phyloP scores from a whole-genome alignment of 2,329 filamentous ascomycete species.

The Penicillium decumbens region DNA sequence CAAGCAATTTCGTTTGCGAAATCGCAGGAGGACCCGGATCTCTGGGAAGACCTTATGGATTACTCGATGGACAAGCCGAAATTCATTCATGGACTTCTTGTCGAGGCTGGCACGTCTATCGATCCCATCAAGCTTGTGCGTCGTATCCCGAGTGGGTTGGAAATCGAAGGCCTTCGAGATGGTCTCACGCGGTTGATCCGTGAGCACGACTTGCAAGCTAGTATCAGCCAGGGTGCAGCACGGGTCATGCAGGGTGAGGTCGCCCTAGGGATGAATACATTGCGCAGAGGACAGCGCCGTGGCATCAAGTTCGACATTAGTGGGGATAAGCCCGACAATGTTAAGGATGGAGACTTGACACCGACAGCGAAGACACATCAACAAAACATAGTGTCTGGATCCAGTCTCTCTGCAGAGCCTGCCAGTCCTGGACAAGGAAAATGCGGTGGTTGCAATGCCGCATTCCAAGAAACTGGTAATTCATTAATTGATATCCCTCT shows the following conservation, averaged over 20 bases:
- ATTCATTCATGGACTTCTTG: conserved; percentile 86
- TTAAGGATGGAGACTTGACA: conserved; percentile 10
- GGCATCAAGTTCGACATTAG: conserved; percentile 85
- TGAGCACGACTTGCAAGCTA: conserved; percentile 92
- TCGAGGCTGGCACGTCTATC: conserved; percentile 90
- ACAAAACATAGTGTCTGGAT: conserved; percentile 8
- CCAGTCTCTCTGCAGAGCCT: conserved; percentile 7
- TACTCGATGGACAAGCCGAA: conserved; percentile 97
- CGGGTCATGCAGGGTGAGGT: conserved; percentile 84
- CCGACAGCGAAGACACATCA: conserved; percentile 13
- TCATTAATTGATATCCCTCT: not conserved
- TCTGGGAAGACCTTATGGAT: conserved; percentile 91
- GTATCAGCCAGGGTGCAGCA: conserved; percentile 85
- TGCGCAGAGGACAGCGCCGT: conserved; percentile 73
- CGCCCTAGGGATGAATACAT: conserved; percentile 70
- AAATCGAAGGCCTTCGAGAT: conserved; percentile 84
- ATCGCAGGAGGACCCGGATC: conserved; percentile 81
- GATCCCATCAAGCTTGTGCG: conserved; percentile 86
- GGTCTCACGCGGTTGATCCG: conserved; percentile 87
- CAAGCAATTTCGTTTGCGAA: conserved; percentile 94
- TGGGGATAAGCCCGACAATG: conserved; percentile 16
- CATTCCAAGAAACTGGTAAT: conserved; percentile 39
- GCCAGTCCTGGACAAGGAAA: conserved; percentile 21
- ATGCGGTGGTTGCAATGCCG: conserved; percentile 39
- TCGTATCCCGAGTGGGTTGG: conserved; percentile 85